phyloP scores from a whole-genome alignment of 2,329 filamentous ascomycete genomes.

The Exophiala lecanii-corni region DNA sequence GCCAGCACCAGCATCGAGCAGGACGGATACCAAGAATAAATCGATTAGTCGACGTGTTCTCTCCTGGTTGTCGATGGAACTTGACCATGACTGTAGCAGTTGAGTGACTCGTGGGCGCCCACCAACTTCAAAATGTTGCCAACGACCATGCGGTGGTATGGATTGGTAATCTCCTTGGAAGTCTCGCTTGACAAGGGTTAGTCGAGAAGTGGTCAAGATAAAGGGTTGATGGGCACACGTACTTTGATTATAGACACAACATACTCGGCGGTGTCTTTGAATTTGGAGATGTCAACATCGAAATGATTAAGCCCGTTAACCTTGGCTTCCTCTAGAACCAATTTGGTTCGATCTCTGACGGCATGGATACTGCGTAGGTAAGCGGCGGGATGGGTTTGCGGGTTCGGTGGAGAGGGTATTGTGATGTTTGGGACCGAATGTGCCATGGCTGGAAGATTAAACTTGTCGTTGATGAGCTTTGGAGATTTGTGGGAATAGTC shows the following conservation, averaged over 20 bases:
- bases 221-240: too few relatives aligned
- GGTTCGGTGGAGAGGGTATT: slow-evolving; percentile 80
- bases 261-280: slow-evolving; percentile 76
- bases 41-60: slow-evolving; percentile 54
- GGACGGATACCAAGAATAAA: slow-evolving; percentile 58
- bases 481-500: slow-evolving; percentile 26
- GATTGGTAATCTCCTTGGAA: slow-evolving; percentile 62
- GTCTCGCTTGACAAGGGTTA: slow-evolving; percentile 52
- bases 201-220: background rate
- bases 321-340: slow-evolving; percentile 72
- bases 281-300: slow-evolving; percentile 80
- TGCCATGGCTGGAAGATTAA: slow-evolving; percentile 15
- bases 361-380: slow-evolving; percentile 88
- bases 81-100: slow-evolving; percentile 45
- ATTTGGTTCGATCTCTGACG: slow-evolving; percentile 71
- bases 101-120: slow-evolving; percentile 46
- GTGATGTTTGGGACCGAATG: slow-evolving; percentile 60
- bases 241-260: slow-evolving; percentile 95
- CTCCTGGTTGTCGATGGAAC: slow-evolving; percentile 60
- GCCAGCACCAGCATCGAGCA: slow-evolving; percentile 72
- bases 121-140: slow-evolving; percentile 61
- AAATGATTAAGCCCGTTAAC: slow-evolving; percentile 78
- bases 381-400: slow-evolving; percentile 77
- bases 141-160: slow-evolving; percentile 75
- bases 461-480: slow-evolving; percentile 19